Percentiles rank a stretch among this genome's conserved stretches.
phyloP scores from a whole-genome alignment of 768 basidiomycete genomes.

The Exidia glandulosa region DNA sequence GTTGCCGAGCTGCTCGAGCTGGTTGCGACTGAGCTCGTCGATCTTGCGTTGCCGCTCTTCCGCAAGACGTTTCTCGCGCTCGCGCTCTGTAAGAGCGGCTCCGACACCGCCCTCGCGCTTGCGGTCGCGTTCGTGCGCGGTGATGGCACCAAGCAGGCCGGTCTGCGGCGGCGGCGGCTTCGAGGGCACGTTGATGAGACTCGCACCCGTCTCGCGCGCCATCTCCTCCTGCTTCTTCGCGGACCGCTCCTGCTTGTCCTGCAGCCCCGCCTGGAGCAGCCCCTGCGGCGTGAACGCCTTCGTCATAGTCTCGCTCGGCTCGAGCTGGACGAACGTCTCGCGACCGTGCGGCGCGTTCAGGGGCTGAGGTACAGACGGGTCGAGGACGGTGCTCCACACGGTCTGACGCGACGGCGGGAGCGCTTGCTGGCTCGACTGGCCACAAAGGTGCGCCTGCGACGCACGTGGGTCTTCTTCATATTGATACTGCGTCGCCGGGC shows the following conservation, averaged over 20 bases:
- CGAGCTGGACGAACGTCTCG: slow-evolving; percentile 60
- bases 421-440: slow-evolving; percentile 43
- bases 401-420: slow-evolving; percentile 46
- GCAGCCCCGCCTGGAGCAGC: slow-evolving; percentile 84
- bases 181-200: slow-evolving; percentile 89
- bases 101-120: slow-evolving; percentile 94
- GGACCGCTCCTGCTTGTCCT: slow-evolving; percentile 91
- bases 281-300: slow-evolving; percentile 95
- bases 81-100: slow-evolving; percentile 87
- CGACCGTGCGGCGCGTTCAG: slow-evolving; percentile 25
- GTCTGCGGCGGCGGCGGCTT: slow-evolving; percentile 93
- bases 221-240: slow-evolving; percentile 92
- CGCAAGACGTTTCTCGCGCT: slow-evolving; percentile 82
- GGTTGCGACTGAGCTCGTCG: slow-evolving; percentile 81
- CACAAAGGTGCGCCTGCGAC: slow-evolving; percentile 33
- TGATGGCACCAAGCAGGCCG: slow-evolving; percentile 91
- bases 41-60: slow-evolving; percentile 90
- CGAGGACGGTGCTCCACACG: slow-evolving; percentile 86
- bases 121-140: slow-evolving; percentile 86
- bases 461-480: slow-evolving; percentile 32
- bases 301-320: slow-evolving; percentile 63
- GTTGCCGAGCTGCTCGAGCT: slow-evolving; percentile 63
- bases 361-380: slow-evolving; percentile 33
- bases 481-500: too few species aligned
- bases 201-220: slow-evolving; percentile 83